Evolutionary conservation across 805 yeast species (phyloP).

Genomic region (Clavispora fructus): DNA sequence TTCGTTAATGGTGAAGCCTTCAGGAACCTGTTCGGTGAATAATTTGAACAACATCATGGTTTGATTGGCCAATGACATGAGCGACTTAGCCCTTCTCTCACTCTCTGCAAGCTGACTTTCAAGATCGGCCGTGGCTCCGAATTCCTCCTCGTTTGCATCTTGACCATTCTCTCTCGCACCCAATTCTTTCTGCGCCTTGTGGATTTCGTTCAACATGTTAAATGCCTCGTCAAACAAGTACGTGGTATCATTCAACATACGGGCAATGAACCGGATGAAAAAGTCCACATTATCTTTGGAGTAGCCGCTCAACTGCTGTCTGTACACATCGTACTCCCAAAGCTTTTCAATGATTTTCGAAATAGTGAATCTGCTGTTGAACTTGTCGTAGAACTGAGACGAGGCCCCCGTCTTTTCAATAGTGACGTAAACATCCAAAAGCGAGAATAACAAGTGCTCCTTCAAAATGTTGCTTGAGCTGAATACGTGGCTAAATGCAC

Average conservation of each 20-base stretch:
- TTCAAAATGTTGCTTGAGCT: slow-evolving; percentile 57
- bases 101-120: slow-evolving; percentile 51
- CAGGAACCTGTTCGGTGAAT: slow-evolving; percentile 82
- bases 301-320: slow-evolving; percentile 62
- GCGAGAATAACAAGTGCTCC: slow-evolving; percentile 69
- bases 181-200: slow-evolving; percentile 63
- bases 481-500: slow-evolving; percentile 66
- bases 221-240: slow-evolving; percentile 87
- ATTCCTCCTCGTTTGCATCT: slow-evolving; percentile 30
- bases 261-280: slow-evolving; percentile 86
- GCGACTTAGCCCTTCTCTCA: slow-evolving; percentile 74
- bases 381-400: slow-evolving; percentile 93
- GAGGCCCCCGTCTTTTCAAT: slow-evolving; percentile 95
- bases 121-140: slow-evolving; percentile 59
- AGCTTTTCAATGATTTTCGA: slow-evolving; percentile 76
- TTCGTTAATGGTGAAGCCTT: slow-evolving; percentile 80
- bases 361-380: slow-evolving; percentile 83
- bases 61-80: slow-evolving; percentile 77
- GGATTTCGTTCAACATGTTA: slow-evolving; percentile 72
- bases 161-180: slow-evolving; percentile 39
- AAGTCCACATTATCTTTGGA: slow-evolving; percentile 70
- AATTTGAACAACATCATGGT: slow-evolving; percentile 73
- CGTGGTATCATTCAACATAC: slow-evolving; percentile 92
- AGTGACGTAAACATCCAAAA: slow-evolving; percentile 86
- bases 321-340: slow-evolving; percentile 71